A percentile compares a stretch with the other conserved stretches of the same genome.
Evolutionary conservation across 441 rosid species (phyloP).

Genomic region (Eruca vesicaria): DNA sequence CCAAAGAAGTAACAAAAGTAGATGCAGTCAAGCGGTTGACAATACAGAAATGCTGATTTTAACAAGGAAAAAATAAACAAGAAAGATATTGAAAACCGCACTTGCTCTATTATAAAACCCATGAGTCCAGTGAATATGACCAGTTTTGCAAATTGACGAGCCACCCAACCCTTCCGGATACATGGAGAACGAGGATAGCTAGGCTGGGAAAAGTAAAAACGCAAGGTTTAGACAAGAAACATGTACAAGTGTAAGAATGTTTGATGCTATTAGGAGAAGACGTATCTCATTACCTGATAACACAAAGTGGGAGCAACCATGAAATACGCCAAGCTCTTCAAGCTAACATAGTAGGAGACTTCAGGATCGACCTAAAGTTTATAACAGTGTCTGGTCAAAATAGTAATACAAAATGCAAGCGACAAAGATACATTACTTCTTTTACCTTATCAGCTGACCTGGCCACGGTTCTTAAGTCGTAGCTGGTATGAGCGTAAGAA

Average conservation of each 20-base stretch:
- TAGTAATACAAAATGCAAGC: neutral
- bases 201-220: slow-evolving; percentile 39
- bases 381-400: slow-evolving; percentile 27
- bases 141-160: slow-evolving; percentile 79
- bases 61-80: too few species aligned
- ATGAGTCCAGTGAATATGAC: slow-evolving; percentile 88
- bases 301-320: slow-evolving; percentile 98
- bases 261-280: neutral
- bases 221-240: neutral
- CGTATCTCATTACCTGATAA: slow-evolving; percentile 70
- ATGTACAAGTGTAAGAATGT: slow-evolving; percentile 8
- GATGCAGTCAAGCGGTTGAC: slow-evolving; percentile 28
- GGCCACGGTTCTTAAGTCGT: slow-evolving; percentile 49
- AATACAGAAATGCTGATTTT: neutral
- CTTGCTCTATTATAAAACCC: slow-evolving; percentile 98
- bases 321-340: slow-evolving; percentile 88
- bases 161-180: slow-evolving; percentile 89
- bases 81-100: slow-evolving; percentile 31
- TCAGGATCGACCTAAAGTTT: slow-evolving; percentile 50
- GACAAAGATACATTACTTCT: neutral
- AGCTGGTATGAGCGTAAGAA: slow-evolving; percentile 85
- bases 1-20: slow-evolving; percentile 37
- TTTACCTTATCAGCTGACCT: slow-evolving; percentile 68
- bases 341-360: slow-evolving; percentile 47
- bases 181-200: slow-evolving; percentile 83